Conservation (phyloP, 2,329 filamentous ascomycete species). For the Talaromyces sp. region DNA sequence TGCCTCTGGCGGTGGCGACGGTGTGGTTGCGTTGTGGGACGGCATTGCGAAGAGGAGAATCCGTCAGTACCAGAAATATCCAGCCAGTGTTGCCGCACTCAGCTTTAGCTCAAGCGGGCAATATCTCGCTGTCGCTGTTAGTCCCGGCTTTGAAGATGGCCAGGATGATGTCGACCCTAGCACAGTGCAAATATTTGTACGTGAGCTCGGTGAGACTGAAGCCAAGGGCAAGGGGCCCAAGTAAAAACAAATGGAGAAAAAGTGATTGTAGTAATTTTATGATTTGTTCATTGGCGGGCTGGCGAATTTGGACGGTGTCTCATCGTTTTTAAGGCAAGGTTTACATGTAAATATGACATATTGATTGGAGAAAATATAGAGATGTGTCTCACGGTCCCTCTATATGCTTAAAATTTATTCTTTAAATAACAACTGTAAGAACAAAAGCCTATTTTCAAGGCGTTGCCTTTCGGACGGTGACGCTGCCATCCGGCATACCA, state of each 20-base stretch:
- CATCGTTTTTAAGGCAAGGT: neutral
- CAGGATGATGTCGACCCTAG: constrained; percentile 72
- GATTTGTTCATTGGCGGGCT: constrained; percentile 9
- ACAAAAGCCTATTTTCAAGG: constrained; percentile 8
- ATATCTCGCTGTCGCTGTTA: constrained; percentile 73
- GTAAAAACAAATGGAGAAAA: constrained; percentile 26
- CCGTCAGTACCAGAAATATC: constrained; percentile 80
- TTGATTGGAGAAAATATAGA: constrained; percentile 4
- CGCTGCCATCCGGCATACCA: constrained; percentile 73
- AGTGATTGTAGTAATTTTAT: neutral
- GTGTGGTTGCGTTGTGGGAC: constrained; percentile 90
- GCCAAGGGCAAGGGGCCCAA: constrained; percentile 79
- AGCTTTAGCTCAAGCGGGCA: constrained; percentile 73
- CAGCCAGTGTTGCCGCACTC: constrained; percentile 70
- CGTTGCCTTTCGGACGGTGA: constrained; percentile 50
- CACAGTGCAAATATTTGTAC: constrained; percentile 68
- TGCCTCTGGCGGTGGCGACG: constrained; percentile 83
- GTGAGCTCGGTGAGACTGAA: constrained; percentile 81
- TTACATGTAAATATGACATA: neutral
- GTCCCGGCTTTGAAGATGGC: constrained; percentile 83
- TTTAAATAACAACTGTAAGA: neutral
- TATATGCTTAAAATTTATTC: neutral
- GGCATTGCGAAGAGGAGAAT: constrained; percentile 84
- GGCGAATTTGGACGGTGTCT: constrained; percentile 1
- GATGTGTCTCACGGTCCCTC: neutral